Conservation (phyloP, 805 yeast species). For the Trichomonascus vanleenenianus region DNA sequence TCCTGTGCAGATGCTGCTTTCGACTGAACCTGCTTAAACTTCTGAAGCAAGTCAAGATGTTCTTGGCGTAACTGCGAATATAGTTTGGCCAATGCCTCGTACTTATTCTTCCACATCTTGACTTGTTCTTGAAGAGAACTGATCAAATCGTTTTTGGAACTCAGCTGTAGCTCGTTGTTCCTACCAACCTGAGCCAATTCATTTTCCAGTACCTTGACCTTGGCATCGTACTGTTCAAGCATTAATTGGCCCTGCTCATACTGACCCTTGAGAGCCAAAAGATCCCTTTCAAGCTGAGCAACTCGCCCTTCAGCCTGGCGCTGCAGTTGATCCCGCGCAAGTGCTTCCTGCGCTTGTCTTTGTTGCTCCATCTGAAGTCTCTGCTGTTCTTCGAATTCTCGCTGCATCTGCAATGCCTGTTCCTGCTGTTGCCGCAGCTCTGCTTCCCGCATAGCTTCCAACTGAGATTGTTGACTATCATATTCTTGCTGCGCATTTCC, state of each 20-base stretch:
- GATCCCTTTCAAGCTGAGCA: constrained; percentile 74
- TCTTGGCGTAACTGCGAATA: constrained; percentile 90
- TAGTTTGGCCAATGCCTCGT: constrained; percentile 80
- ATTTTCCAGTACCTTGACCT: constrained; percentile 72
- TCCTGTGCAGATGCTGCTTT: constrained; percentile 88
- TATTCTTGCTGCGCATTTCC: constrained; percentile 41
- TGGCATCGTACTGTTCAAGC: constrained; percentile 77
- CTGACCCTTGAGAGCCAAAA: constrained; percentile 66
- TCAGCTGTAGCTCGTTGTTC: constrained; percentile 64
- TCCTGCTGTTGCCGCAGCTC: constrained; percentile 63
- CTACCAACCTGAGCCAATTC: constrained; percentile 56
- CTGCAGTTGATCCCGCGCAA: constrained; percentile 57
- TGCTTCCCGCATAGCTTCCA: constrained; percentile 54
- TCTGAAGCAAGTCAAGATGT: constrained; percentile 69
- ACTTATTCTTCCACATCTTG: constrained; percentile 72
- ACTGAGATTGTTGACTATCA: constrained; percentile 51
- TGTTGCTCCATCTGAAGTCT: constrained; percentile 60
- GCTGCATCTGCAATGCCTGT: constrained; percentile 61
- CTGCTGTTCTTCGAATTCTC: constrained; percentile 67
- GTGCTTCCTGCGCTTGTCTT: constrained; percentile 61
- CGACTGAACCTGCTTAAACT: constrained; percentile 74
- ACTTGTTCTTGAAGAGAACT: constrained; percentile 66
- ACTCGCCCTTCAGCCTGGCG: constrained; percentile 71
- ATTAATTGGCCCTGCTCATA: constrained; percentile 79
- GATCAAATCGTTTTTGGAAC: constrained; percentile 68